These are phyloP conservation scores for Uronychia setigera DNA, from an alignment of 73 alveolate genomes.

Conservation along the genomic window DNA sequence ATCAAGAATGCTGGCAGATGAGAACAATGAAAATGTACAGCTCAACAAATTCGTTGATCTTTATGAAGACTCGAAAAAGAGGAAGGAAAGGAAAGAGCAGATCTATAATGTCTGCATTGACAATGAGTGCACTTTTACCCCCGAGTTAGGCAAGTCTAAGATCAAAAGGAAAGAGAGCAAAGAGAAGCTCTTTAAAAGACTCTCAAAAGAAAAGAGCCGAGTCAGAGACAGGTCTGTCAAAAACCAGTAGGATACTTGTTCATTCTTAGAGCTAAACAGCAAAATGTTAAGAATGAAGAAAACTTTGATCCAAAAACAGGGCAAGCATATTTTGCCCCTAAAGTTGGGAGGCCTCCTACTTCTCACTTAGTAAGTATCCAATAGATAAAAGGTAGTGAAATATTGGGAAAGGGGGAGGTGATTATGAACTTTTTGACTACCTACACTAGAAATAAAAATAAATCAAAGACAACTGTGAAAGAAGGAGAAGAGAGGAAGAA, in stretches of 20 bases:
- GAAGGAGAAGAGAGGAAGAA: neutral
- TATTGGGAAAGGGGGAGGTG: neutral
- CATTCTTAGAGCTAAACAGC: too few species aligned
- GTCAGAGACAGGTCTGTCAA: neutral
- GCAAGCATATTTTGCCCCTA: conserved; percentile 54
- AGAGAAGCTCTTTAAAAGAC: neutral
- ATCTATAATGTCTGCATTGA: conserved; percentile 51
- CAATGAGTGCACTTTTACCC: conserved; percentile 62
- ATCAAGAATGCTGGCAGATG: neutral
- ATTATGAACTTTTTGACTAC: neutral
- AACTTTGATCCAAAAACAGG: conserved; percentile 60
- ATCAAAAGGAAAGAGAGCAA: neutral
- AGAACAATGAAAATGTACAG: neutral
- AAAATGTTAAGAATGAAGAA: neutral
- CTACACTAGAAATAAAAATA: neutral
- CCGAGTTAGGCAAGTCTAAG: conserved; percentile 39
- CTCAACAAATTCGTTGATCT: conserved; percentile 44
- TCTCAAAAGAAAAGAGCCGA: neutral
- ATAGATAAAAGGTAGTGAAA: neutral
- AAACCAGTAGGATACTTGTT: neutral
- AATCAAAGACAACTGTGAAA: neutral
- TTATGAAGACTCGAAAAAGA: conserved; percentile 59
- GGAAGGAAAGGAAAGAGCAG: conserved; percentile 59
- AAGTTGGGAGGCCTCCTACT: conserved; percentile 59
- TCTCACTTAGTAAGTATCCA: neutral